These are phyloP conservation scores for Rhizoclosmatium sp. DNA, from an alignment of 192 early-diverging fungal species.

Conservation along the genomic window DNA sequence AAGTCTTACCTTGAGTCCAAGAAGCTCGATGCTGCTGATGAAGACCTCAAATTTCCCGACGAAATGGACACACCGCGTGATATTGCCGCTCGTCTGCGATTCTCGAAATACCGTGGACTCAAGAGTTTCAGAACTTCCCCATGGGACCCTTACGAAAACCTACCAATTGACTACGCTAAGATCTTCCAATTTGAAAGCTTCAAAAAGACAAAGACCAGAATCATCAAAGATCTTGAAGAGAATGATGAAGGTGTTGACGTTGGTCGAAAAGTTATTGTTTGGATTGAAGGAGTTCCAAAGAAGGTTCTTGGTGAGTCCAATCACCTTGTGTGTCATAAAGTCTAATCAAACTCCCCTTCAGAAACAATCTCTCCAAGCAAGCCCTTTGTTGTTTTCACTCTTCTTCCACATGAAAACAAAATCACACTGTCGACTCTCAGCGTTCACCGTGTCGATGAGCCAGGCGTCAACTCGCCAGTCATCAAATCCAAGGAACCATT, in stretches of 20 bases:
- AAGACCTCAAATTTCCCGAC: slow-evolving; percentile 92
- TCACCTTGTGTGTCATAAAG: background rate
- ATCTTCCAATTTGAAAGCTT: slow-evolving; percentile 98
- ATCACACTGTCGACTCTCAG: slow-evolving; percentile 86
- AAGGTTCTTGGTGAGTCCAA: slow-evolving; percentile 54
- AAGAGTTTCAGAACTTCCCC: slow-evolving; percentile 93
- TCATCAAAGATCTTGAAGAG: slow-evolving; percentile 57
- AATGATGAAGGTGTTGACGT: slow-evolving; percentile 61
- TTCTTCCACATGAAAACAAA: slow-evolving; percentile 94
- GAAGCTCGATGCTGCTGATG: slow-evolving; percentile 61
- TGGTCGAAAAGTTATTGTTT: slow-evolving; percentile 79
- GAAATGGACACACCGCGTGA: slow-evolving; percentile 96
- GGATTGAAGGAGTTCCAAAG: slow-evolving; percentile 73
- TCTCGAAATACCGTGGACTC: slow-evolving; percentile 94
- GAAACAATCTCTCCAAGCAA: slow-evolving; percentile 7
- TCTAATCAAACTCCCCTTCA: background rate
- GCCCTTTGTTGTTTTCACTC: slow-evolving; percentile 68
- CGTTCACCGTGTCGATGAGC: slow-evolving; percentile 65
- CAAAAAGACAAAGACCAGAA: slow-evolving; percentile 77
- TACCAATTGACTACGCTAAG: slow-evolving; percentile 93
- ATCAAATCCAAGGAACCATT: slow-evolving; percentile 94
- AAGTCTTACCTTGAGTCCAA: slow-evolving; percentile 70
- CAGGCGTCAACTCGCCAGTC: slow-evolving; percentile 66
- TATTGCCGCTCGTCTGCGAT: slow-evolving; percentile 81
- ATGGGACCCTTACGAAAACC: slow-evolving; percentile 98